These are phyloP conservation scores for Tylopilus intermedius DNA, from an alignment of 768 basidiomycete species.

Conservation along the genomic window DNA sequence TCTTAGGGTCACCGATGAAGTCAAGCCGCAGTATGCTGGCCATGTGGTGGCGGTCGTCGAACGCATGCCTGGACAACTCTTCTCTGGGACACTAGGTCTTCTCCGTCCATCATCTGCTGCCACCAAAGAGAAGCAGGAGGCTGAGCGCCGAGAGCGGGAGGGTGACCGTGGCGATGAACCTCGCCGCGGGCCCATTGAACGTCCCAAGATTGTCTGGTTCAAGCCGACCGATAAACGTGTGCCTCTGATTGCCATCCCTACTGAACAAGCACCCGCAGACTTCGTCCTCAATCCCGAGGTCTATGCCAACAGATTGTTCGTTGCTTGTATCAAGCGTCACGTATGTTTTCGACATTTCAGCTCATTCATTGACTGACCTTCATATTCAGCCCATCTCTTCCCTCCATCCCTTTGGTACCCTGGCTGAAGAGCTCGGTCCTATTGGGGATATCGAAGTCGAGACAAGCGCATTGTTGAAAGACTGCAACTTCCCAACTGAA, in stretches of 20 bases:
- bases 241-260: slow-evolving; percentile 96
- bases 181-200: slow-evolving; percentile 70
- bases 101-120: slow-evolving; percentile 94
- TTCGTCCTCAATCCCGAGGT: slow-evolving; percentile 92
- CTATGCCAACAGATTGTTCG: slow-evolving; percentile 88
- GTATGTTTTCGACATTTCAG: slow-evolving; percentile 43
- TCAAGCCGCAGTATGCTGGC: slow-evolving; percentile 97
- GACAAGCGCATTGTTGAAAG: slow-evolving; percentile 94
- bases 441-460: slow-evolving; percentile 99
- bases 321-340: slow-evolving; percentile 97
- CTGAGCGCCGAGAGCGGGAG: slow-evolving; percentile 94
- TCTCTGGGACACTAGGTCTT: slow-evolving; percentile 94
- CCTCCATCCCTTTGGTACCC: slow-evolving; percentile 95
- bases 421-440: slow-evolving; percentile 95
- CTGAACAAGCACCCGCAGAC: slow-evolving; percentile 94
- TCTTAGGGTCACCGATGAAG: slow-evolving; percentile 87
- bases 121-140: slow-evolving; percentile 98
- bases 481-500: slow-evolving; percentile 98
- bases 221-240: slow-evolving; percentile 99
- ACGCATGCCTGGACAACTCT: slow-evolving; percentile 97
- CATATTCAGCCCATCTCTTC: slow-evolving; percentile 78
- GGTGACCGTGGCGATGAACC: slow-evolving; percentile 87
- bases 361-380: slow-evolving; percentile 13
- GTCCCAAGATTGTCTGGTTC: slow-evolving; percentile 99
- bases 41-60: slow-evolving; percentile 99